Base-by-base conservation (phyloP, 1,284 basidiomycete genomes). In the Wallemia hederae region DNA sequence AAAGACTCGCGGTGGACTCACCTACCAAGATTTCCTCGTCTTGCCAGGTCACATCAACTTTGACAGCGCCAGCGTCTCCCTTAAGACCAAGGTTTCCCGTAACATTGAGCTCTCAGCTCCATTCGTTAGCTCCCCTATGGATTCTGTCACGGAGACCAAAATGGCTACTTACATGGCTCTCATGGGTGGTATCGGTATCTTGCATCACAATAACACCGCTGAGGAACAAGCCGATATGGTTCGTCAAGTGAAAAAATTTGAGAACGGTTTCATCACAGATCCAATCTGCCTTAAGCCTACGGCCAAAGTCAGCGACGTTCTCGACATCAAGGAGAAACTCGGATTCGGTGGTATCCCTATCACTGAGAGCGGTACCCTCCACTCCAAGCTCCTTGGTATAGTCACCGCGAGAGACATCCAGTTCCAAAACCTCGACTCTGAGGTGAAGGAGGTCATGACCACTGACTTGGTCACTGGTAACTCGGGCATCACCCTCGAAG, bases 261-360 rank as follows among this genome's bases (percentile, higher is more conserved):
- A 97, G 73, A 98, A 98, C 70, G 94, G 94, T 9, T 97, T 98
- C 75, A 99, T 98, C 72, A 80, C 86, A 61, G 89, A 97, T 68
- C 92, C 94, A 39, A 78, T 90, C 66, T 89, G 85, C 63, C 76
- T 92, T 58, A 82, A 80, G 24, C 86, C 88, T 0, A 72, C 78
- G 56, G 78, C 86, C 67, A 75, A 76, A 34, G 89, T 94, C 58
- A 85, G 83, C 64, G 86, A 97, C 66, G 92, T 97, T 17, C 76
- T 96, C 60, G 85, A 90, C 63, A 85, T 97, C 74, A 98, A 98
- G 74, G 80, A 82, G 61, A 77, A 80, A 60, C 80, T 89, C 49
- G 94, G 94, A 1, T 99, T 96, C 72, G 89, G 87, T 67, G 94
- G 92, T 66, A 92, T 98, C 63, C 94, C 94, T 61, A 90, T 98